Conservation (phyloP, 768 basidiomycete genomes). For the Lactarius hatsudake region DNA sequence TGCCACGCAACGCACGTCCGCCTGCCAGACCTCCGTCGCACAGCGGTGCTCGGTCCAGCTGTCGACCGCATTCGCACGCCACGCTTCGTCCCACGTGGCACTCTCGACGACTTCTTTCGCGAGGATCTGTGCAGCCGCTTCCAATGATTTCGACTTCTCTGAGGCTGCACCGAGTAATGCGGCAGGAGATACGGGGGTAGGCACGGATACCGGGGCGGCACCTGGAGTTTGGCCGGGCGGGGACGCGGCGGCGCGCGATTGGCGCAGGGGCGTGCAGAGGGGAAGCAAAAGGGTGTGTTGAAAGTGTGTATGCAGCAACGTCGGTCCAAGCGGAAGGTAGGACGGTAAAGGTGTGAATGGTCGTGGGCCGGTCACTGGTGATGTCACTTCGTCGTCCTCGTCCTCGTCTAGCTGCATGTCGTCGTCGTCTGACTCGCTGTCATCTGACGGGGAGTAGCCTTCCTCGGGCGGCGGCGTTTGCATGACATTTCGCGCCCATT, state of each 20-base stretch:
- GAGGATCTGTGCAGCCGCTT: constrained; percentile 60
- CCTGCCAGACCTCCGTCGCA: constrained; percentile 50
- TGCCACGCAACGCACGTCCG: constrained; percentile 49
- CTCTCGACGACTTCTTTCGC: constrained; percentile 76
- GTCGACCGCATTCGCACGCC: constrained; percentile 43
- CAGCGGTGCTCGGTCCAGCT: constrained; percentile 28
- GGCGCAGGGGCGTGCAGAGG: constrained; percentile 56
- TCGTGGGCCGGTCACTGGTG: constrained; percentile 42
- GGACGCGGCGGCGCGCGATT: constrained; percentile 52
- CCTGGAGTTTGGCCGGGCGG: constrained; percentile 41
- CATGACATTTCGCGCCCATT: constrained; percentile 42
- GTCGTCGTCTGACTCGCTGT: constrained; percentile 39
- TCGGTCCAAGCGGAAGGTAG: constrained; percentile 69
- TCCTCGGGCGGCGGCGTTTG: constrained; percentile 33
- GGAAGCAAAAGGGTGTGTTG: constrained; percentile 62
- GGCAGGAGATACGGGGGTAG: constrained; percentile 84
- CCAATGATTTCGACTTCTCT: constrained; percentile 65
- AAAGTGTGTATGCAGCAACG: constrained; percentile 66
- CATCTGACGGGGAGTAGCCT: constrained; percentile 35
- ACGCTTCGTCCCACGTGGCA: constrained; percentile 61
- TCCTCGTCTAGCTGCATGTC: constrained; percentile 39
- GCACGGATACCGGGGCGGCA: constrained; percentile 51
- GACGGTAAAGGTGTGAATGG: constrained; percentile 68
- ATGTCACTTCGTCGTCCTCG: constrained; percentile 24
- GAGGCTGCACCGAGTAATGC: constrained; percentile 60